phyloP scores from a whole-genome alignment of 176 grass and related monocot genomes.

The Rhynchospora tenuis region DNA sequence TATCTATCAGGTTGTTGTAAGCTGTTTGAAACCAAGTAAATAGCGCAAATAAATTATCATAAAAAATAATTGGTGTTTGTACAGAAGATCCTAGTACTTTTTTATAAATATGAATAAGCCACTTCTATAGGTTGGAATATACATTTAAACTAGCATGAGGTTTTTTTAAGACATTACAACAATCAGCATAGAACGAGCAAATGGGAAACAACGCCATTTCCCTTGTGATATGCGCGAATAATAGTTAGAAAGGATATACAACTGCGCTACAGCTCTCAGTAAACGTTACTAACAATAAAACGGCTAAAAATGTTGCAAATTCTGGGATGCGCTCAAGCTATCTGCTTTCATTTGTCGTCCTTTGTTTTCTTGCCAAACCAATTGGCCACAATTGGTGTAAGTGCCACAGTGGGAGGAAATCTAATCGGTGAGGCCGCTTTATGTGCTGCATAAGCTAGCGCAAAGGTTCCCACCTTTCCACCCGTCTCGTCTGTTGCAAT shows the following conservation, averaged over 20 bases:
- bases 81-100: not conserved
- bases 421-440: constrained; percentile 96
- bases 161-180: not conserved
- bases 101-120: not conserved
- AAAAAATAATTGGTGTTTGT: not conserved
- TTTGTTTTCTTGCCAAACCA: constrained; percentile 79
- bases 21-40: not conserved
- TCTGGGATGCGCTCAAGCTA: not conserved
- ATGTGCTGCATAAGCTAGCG: constrained; percentile 83
- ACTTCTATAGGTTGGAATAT: not conserved
- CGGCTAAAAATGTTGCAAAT: not conserved
- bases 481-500: constrained; percentile 68
- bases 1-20: not conserved
- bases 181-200: not conserved
- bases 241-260: constrained; percentile 12
- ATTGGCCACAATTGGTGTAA: constrained; percentile 79
- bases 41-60: not conserved
- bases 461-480: constrained; percentile 83
- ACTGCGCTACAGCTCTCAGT: not conserved
- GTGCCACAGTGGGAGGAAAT: constrained; percentile 92
- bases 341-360: constrained; percentile 33
- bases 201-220: not conserved
- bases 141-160: not conserved
- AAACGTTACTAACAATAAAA: not conserved
- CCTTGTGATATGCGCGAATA: not conserved